Conservation (phyloP, 768 basidiomycete species). For the Lactarius pseudohatsudake region DNA sequence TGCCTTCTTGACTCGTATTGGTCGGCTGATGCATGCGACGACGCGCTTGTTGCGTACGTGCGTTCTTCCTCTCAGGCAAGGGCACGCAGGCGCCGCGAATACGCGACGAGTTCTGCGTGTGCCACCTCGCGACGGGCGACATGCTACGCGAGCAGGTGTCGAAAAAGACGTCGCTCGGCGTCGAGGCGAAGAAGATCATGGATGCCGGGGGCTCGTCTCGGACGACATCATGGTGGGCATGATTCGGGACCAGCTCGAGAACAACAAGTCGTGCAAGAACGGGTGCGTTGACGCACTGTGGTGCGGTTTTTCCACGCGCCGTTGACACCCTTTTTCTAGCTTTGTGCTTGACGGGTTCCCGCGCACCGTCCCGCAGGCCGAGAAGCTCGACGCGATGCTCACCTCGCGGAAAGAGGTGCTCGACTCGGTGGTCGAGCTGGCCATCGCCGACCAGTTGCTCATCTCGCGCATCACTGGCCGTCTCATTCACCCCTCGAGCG, state of each 20-base stretch:
- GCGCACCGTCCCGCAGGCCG: slow-evolving; percentile 92
- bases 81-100: slow-evolving; percentile 97
- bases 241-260: slow-evolving; percentile 94
- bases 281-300: slow-evolving; percentile 59
- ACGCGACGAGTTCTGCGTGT: slow-evolving; percentile 90
- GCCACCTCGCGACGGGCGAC: slow-evolving; percentile 98
- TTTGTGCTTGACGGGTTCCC: slow-evolving; percentile 99
- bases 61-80: slow-evolving; percentile 62
- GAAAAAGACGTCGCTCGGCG: slow-evolving; percentile 82
- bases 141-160: slow-evolving; percentile 95
- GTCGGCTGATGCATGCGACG: too few species aligned
- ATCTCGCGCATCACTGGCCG: slow-evolving; percentile 98
- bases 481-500: slow-evolving; percentile 85
- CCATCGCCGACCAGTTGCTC: slow-evolving; percentile 91
- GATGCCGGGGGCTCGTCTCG: slow-evolving; percentile 92
- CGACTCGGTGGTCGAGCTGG: slow-evolving; percentile 88
- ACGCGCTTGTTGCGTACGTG: too few species aligned
- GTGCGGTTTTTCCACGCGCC: too few species aligned
- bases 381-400: slow-evolving; percentile 95
- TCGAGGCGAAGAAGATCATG: slow-evolving; percentile 97
- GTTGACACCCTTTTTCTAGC: slow-evolving; percentile 41
- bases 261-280: slow-evolving; percentile 90
- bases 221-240: slow-evolving; percentile 98
- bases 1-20: not conserved
- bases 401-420: slow-evolving; percentile 78